Conservation (phyloP, 2,329 filamentous ascomycete species). For the Magnaporthales sp. region DNA sequence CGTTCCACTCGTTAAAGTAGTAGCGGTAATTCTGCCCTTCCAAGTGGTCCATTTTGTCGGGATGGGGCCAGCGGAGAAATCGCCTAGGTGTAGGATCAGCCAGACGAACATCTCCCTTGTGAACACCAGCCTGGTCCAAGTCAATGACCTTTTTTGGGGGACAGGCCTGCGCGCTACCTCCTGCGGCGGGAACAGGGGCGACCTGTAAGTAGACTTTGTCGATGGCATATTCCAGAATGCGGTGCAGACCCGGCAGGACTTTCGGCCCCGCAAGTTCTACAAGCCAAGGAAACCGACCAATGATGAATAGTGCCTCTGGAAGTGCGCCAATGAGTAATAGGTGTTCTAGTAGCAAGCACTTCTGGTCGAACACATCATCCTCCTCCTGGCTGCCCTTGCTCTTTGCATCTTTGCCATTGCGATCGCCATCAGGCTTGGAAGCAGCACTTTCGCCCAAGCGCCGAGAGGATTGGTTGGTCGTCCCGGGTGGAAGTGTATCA, state of each 20-base stretch:
- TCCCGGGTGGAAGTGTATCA: constrained; percentile 48
- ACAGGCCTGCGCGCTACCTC: constrained; percentile 19
- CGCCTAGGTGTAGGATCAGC: constrained; percentile 53
- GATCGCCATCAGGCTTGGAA: constrained; percentile 35
- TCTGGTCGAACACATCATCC: constrained; percentile 72
- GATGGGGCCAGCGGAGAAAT: constrained; percentile 72
- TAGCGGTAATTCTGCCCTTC: constrained; percentile 79
- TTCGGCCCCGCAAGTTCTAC: constrained; percentile 70
- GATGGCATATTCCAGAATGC: constrained; percentile 75
- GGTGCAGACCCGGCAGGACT: constrained; percentile 70
- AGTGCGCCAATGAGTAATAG: constrained; percentile 85
- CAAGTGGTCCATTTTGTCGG: constrained; percentile 67
- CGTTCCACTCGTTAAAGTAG: constrained; percentile 96
- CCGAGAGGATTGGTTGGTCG: constrained; percentile 28
- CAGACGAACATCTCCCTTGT: constrained; percentile 61
- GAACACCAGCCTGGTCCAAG: constrained; percentile 55
- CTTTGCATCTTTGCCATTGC: constrained; percentile 1
- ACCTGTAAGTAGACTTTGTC: constrained; percentile 58
- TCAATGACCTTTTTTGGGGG: constrained; percentile 37
- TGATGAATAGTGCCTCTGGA: constrained; percentile 84
- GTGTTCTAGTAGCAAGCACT: constrained; percentile 74
- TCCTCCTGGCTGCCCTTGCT: neutral
- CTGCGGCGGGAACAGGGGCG: constrained; percentile 21
- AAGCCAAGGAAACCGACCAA: constrained; percentile 84
- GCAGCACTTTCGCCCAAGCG: constrained; percentile 37